phyloP scores from a whole-genome alignment of 2,329 filamentous ascomycete genomes.

The Cercospora janseana region DNA sequence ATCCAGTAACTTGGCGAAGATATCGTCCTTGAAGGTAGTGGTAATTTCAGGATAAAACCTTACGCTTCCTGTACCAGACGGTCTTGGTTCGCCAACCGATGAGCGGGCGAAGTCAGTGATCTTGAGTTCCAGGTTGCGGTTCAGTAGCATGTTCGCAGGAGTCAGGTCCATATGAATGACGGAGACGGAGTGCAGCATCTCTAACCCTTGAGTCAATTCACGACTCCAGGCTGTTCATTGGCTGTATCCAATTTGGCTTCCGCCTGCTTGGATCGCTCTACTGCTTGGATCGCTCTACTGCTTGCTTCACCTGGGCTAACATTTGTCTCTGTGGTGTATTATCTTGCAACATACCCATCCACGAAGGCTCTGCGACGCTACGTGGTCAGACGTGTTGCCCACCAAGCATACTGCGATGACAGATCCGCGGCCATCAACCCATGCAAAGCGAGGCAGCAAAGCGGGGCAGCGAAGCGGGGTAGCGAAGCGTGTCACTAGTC shows the following conservation, averaged over 20 bases:
- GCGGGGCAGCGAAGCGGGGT: no score
- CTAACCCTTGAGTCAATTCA: slow-evolving; percentile 8
- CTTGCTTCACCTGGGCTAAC: no score
- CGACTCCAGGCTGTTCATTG: background rate
- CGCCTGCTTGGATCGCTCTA: no score
- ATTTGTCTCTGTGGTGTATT: no score
- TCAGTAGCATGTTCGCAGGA: slow-evolving; percentile 11
- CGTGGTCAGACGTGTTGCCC: no score
- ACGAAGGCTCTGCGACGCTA: no score
- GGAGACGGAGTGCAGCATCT: slow-evolving; percentile 3
- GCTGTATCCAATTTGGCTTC: background rate
- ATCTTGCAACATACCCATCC: no score
- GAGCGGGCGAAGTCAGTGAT: slow-evolving; percentile 5
- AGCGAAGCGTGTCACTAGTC: no score
- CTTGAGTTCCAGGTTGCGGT: slow-evolving; percentile 5
- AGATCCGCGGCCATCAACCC: no score
- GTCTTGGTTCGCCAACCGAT: background rate
- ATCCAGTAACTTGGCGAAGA: slow-evolving; percentile 13
- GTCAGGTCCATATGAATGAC: slow-evolving; percentile 6
- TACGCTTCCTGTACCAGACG: slow-evolving; percentile 9
- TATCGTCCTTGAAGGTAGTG: background rate
- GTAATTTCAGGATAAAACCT: slow-evolving; percentile 6
- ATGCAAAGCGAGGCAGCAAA: no score
- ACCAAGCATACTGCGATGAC: no score
- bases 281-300: no score